Base-by-base conservation (phyloP, 768 basidiomycete species). In the Mrakia frigida region DNA sequence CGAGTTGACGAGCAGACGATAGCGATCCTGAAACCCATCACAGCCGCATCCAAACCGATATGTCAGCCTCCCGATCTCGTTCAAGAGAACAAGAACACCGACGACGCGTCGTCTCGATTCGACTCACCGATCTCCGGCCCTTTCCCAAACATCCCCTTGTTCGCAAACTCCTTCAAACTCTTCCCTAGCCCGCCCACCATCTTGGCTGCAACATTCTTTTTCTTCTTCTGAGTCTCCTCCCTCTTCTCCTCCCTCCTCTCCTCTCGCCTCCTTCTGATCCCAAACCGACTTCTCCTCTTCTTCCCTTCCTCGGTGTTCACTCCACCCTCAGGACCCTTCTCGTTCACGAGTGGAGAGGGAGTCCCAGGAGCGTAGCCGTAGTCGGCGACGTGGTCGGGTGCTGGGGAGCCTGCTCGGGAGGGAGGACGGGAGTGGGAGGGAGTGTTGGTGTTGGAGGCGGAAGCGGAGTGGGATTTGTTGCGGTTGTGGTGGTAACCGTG, bases 201-300 rank as follows among this genome's bases (percentile, higher is more conserved):
- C 63, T 87, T 87, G 0, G 90, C 84, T 84, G 91, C 87, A 28
- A 86, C 86, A 80, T 84, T 88, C 74, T 60, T 72, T 63, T 74
- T 77, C 74, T 73, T 77, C 70, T 56, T n/a, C 21, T 43, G 13
- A 2, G 14, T 28, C n/a, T 70, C 76, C 25, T 59, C 28, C 75
- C 60, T 79, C 25, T 52, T 41, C 60, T 70, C 73, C 41, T 69
- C 53, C 43, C 23, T 68, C 11, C 63, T 28, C 9, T 68, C 71
- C 53, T 41, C 53, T n/a, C 69, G 37, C n/a, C 69, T 53, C 31
- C 41, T 23, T 10, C 35, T 25, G 1, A 68, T 39, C 21, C 65
- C 37, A 50, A 31, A 67, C 37, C 65, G 33, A 35, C 65, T 31
- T 14, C 37, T 67, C 53, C 56, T 72, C 53, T 56, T 71, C 33